These are phyloP conservation scores for Periconia digitata DNA, from an alignment of 2,329 filamentous ascomycete genomes.

Conservation along the genomic window DNA sequence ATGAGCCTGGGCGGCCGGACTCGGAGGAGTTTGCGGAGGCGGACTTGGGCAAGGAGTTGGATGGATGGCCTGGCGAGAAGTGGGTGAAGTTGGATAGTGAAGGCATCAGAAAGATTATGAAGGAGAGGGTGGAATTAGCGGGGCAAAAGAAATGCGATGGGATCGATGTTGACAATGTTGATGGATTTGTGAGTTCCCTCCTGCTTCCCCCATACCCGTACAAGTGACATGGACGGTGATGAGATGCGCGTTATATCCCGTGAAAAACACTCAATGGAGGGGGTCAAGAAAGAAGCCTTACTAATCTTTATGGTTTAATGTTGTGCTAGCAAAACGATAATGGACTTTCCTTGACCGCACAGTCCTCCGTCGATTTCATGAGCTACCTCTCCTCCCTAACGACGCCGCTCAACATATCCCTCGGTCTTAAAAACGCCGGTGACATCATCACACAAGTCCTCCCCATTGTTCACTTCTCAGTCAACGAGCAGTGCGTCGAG, in stretches of 20 bases:
- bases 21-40: conserved; percentile 53
- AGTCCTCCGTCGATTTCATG: conserved; percentile 61
- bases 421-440: conserved; percentile 70
- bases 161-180: conserved; percentile 72
- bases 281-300: background rate
- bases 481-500: conserved; percentile 70
- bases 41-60: conserved; percentile 61
- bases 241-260: background rate
- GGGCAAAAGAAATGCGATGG: conserved; percentile 65
- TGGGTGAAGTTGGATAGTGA: conserved; percentile 64
- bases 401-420: conserved; percentile 56
- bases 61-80: conserved; percentile 67
- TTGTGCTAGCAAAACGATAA: conserved; percentile 56
- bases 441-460: conserved; percentile 58
- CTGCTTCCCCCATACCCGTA: background rate
- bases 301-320: background rate
- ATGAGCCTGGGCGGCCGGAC: conserved; percentile 65
- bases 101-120: conserved; percentile 67
- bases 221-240: background rate
- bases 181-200: conserved; percentile 56
- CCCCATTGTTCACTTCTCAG: conserved; percentile 62
- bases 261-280: no score
- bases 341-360: conserved; percentile 60
- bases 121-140: conserved; percentile 60
- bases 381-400: conserved; percentile 62